A percentile compares a stretch with the other conserved stretches of the same genome.
These are phyloP conservation scores for Aciculosporium take DNA, from an alignment of 2,329 filamentous ascomycete species.

Conservation along the genomic window DNA sequence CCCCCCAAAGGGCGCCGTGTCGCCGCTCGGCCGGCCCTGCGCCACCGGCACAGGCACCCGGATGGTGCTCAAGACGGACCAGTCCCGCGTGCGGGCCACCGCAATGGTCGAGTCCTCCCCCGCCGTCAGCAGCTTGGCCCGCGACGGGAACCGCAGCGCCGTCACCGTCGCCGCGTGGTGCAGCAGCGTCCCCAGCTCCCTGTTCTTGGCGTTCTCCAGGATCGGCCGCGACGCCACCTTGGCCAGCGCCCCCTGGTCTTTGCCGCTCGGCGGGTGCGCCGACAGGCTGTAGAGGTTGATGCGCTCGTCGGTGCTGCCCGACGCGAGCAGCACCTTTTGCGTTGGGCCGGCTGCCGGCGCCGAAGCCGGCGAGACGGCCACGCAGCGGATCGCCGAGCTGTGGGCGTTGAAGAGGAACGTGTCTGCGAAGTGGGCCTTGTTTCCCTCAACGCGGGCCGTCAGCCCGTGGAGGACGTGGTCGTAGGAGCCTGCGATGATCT, in stretches of 20 bases:
- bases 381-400: constrained; percentile 72
- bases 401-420: constrained; percentile 95
- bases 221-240: constrained; percentile 58
- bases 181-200: constrained; percentile 72
- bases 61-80: constrained; percentile 74
- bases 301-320: constrained; percentile 81
- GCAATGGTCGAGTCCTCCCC: constrained; percentile 87
- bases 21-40: constrained; percentile 68
- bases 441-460: constrained; percentile 48
- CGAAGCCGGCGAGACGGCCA: constrained; percentile 70
- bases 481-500: constrained; percentile 87
- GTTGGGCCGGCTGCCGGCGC: constrained; percentile 42
- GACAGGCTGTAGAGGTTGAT: constrained; percentile 92
- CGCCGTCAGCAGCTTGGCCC: constrained; percentile 74
- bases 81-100: constrained; percentile 76
- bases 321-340: constrained; percentile 82
- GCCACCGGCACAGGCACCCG: constrained; percentile 77
- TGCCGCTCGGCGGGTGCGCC: constrained; percentile 45
- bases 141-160: constrained; percentile 64
- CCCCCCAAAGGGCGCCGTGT: constrained; percentile 71
- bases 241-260: constrained; percentile 45
- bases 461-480: constrained; percentile 85
- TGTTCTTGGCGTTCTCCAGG: constrained; percentile 72
- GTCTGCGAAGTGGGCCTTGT: constrained; percentile 58
- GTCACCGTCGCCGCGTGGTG: constrained; percentile 80